Evolutionary conservation across 306 rosid genomes (phyloP).

Genomic region (Ormosia emarginata): DNA sequence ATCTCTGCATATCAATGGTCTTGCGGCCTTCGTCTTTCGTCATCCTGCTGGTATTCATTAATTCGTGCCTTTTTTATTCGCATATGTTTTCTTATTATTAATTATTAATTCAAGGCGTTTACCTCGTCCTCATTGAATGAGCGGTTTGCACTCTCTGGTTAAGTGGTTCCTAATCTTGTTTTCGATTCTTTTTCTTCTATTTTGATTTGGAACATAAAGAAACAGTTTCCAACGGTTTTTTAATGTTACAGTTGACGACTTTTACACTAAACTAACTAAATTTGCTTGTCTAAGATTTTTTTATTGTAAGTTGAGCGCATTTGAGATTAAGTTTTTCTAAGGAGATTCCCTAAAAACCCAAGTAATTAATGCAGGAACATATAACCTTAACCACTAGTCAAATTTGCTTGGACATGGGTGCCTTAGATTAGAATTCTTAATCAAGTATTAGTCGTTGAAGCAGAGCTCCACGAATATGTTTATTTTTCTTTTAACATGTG

Average conservation of each 20-base stretch:
- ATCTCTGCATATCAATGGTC: not conserved
- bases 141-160: not conserved
- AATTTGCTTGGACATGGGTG: not conserved
- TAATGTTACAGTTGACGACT: not conserved
- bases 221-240: not conserved
- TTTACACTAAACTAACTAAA: not conserved
- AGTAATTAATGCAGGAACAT: not conserved
- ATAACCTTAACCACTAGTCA: not conserved
- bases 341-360: not conserved
- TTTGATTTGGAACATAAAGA: not conserved
- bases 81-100: not conserved
- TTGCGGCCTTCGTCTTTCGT: not conserved
- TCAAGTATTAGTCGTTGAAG: not conserved
- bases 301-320: too few species aligned
- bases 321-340: too few species aligned
- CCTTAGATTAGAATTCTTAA: too few species aligned
- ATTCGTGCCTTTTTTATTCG: not conserved
- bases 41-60: slow-evolving; percentile 7
- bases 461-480: not conserved
- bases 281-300: too few species aligned
- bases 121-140: not conserved
- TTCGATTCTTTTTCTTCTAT: not conserved
- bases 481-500: not conserved
- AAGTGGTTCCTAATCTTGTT: not conserved
- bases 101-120: not conserved